Conservation (phyloP, 2,329 filamentous ascomycete genomes). For the Epicoccum sorghinum region DNA sequence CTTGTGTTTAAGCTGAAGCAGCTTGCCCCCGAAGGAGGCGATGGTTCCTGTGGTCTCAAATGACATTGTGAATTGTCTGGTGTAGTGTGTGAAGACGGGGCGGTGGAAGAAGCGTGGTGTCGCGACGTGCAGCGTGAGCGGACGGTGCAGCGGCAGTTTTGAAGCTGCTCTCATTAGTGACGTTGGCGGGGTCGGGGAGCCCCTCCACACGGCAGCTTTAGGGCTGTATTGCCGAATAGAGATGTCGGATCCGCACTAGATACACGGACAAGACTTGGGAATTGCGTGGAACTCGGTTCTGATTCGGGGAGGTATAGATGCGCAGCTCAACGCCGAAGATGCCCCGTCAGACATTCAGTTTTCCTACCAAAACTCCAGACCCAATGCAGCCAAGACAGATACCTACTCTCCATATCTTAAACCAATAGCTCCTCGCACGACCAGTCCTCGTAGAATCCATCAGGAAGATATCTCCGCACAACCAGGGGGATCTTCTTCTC, state of each 20-base stretch:
- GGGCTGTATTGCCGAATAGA: conserved; percentile 12
- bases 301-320: conserved; percentile 41
- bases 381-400: conserved; percentile 39
- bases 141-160: conserved; percentile 30
- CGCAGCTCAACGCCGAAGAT: conserved; percentile 40
- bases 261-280: conserved; percentile 35
- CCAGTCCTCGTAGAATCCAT: conserved; percentile 99
- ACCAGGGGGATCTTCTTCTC: conserved; percentile 99
- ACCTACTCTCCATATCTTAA: conserved; percentile 18
- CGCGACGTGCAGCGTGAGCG: conserved; percentile 8
- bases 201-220: conserved; percentile 11
- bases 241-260: conserved; percentile 40
- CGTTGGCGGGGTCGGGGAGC: conserved; percentile 29
- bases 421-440: conserved; percentile 89
- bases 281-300: conserved; percentile 39
- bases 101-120: conserved; percentile 6
- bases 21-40: conserved; percentile 88
- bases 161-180: conserved; percentile 31
- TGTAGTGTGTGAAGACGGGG: conserved; percentile 21
- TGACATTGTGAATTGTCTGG: conserved; percentile 55
- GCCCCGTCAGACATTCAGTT: conserved; percentile 29
- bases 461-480: conserved; percentile 91
- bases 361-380: conserved; percentile 43
- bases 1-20: conserved; percentile 90
- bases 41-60: conserved; percentile 92